Percentiles rank a stretch among this genome's conserved stretches.
phyloP scores from a whole-genome alignment of 177 flowering plant species.

The Tripterygium wilfordii region DNA sequence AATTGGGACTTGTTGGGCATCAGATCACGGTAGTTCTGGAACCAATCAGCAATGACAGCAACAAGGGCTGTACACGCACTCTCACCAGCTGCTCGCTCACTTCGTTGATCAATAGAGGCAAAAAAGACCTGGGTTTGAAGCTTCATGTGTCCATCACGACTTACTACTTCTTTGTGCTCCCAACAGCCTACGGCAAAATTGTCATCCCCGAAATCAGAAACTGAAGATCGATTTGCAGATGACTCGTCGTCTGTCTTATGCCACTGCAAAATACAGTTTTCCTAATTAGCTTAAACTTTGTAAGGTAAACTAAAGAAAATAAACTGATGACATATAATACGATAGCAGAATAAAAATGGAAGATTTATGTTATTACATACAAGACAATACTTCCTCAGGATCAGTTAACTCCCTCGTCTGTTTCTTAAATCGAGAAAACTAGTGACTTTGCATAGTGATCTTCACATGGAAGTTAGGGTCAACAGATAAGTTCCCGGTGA shows the following conservation, averaged over 20 bases:
- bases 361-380: no score
- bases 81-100: slow-evolving; percentile 94
- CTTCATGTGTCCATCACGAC: slow-evolving; percentile 91
- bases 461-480: no score
- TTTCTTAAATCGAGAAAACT: no score
- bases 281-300: no score
- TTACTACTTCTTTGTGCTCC: slow-evolving; percentile 78
- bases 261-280: slow-evolving; percentile 34
- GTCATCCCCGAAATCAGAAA: slow-evolving; percentile 93
- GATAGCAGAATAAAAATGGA: no score
- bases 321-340: no score
- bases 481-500: no score
- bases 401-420: no score
- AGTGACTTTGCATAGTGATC: no score
- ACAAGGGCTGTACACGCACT: slow-evolving; percentile 97
- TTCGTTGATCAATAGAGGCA: slow-evolving; percentile 94
- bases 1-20: slow-evolving; percentile 94
- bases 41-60: slow-evolving; percentile 94
- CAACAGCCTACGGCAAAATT: slow-evolving; percentile 86
- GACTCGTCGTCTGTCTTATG: slow-evolving; percentile 65
- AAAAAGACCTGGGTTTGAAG: slow-evolving; percentile 72
- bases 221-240: slow-evolving; percentile 46
- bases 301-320: no score
- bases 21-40: slow-evolving; percentile 52
- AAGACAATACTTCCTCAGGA: no score